Conservation (phyloP, 129 eudicot genomes). For the Tanacetum coccineum region DNA sequence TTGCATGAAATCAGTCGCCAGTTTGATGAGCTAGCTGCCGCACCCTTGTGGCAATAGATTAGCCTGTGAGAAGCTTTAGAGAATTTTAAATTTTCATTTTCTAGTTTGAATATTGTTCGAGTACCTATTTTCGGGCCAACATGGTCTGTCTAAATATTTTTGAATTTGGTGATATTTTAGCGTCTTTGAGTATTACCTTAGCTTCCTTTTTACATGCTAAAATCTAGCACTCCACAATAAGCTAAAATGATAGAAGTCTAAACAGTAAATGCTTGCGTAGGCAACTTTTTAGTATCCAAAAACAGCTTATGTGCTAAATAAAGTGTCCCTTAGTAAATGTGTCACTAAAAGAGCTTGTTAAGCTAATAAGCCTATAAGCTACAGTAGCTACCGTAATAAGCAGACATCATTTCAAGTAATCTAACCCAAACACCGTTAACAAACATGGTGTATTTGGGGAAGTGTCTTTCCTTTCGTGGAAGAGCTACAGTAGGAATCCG, state of each 20-base stretch:
- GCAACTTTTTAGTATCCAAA: too few species aligned
- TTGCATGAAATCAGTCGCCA: slow-evolving; percentile 23
- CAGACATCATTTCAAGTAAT: too few species aligned
- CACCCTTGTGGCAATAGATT: slow-evolving; percentile 17
- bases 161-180: background rate
- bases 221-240: background rate
- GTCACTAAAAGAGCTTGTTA: background rate
- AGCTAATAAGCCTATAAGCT: background rate
- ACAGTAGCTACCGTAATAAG: too few species aligned
- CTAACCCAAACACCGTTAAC: too few species aligned
- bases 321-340: background rate
- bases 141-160: background rate
- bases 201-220: background rate
- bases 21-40: slow-evolving; percentile 40
- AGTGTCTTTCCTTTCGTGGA: background rate
- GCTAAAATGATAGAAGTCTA: background rate
- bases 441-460: too few species aligned
- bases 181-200: background rate
- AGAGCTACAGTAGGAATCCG: background rate
- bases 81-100: too few species aligned
- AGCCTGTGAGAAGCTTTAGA: too few species aligned
- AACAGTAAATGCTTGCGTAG: too few species aligned
- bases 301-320: too few species aligned
- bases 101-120: too few species aligned
- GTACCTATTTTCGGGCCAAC: slow-evolving; percentile 6